Conservation (phyloP, 441 rosid genomes). For the Lepidium campestre region DNA sequence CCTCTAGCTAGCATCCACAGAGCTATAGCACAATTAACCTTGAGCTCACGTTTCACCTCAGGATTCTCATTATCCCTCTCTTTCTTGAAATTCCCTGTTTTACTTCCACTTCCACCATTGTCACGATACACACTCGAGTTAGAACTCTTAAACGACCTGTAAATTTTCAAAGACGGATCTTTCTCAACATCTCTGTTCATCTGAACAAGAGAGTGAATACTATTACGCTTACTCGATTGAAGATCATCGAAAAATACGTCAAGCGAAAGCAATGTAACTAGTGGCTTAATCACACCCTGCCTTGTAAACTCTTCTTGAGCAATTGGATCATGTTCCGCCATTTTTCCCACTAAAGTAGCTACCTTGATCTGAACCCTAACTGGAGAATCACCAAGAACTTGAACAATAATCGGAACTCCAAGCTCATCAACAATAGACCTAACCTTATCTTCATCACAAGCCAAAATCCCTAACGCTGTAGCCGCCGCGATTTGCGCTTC, state of each 20-base stretch:
- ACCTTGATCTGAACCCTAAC: slow-evolving; percentile 51
- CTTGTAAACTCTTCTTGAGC: slow-evolving; percentile 65
- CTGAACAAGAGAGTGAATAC: slow-evolving; percentile 52
- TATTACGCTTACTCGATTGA: slow-evolving; percentile 37
- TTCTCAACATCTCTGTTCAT: slow-evolving; percentile 48
- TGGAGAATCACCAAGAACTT: slow-evolving; percentile 44
- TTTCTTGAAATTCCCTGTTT: slow-evolving; percentile 34
- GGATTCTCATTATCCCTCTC: slow-evolving; percentile 57
- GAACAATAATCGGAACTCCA: slow-evolving; percentile 47
- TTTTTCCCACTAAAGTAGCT: slow-evolving; percentile 49
- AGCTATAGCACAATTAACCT: slow-evolving; percentile 45
- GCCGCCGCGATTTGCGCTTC: slow-evolving; percentile 59
- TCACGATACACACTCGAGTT: slow-evolving; percentile 31
- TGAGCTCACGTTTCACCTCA: slow-evolving; percentile 44
- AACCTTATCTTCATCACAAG: slow-evolving; percentile 52
- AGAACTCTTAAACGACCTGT: slow-evolving; percentile 26
- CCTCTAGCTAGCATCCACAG: slow-evolving; percentile 58
- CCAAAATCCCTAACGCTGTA: slow-evolving; percentile 31
- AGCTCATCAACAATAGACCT: slow-evolving; percentile 38
- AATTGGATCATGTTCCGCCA: slow-evolving; percentile 42
- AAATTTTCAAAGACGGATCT: slow-evolving; percentile 21
- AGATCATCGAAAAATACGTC: slow-evolving; percentile 44
- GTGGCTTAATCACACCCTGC: slow-evolving; percentile 53
- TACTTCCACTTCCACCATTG: slow-evolving; percentile 33
- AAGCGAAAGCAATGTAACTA: slow-evolving; percentile 49